These are phyloP conservation scores for Fusarium nygamai DNA, from an alignment of 2,329 filamentous ascomycete species.

Conservation along the genomic window DNA sequence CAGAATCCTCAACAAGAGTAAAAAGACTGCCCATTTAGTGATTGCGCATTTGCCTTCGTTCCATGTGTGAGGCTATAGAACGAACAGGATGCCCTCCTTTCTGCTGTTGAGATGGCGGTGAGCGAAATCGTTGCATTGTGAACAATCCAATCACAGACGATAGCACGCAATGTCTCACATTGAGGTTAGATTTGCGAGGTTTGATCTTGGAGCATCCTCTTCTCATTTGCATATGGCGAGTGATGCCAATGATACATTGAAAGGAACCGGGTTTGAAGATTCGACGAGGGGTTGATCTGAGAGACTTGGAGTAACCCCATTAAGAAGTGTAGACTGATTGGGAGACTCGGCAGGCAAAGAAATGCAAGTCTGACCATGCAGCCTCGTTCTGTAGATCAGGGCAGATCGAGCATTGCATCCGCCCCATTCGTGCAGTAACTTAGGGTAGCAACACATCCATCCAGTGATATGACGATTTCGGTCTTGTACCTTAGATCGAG, in stretches of 20 bases:
- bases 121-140: slow-evolving; percentile 10
- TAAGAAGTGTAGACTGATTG: neutral
- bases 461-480: neutral
- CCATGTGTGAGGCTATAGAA: slow-evolving; percentile 14
- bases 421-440: slow-evolving; percentile 16
- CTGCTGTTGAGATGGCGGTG: slow-evolving; percentile 32
- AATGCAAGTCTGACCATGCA: slow-evolving; percentile 30
- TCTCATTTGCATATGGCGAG: slow-evolving; percentile 14
- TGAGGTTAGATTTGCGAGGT: neutral
- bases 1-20: slow-evolving; percentile 1
- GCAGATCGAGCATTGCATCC: slow-evolving; percentile 20
- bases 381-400: slow-evolving; percentile 29
- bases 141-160: slow-evolving; percentile 7
- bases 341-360: slow-evolving; percentile 11
- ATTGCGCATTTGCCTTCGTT: slow-evolving; percentile 3
- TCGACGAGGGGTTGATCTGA: neutral
- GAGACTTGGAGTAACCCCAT: neutral
- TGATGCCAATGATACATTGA: slow-evolving; percentile 12
- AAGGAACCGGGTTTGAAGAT: neutral
- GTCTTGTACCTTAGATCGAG: neutral
- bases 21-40: neutral
- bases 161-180: slow-evolving; percentile 28
- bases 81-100: slow-evolving; percentile 30
- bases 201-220: neutral
- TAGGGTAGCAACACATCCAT: slow-evolving; percentile 3